Percentiles rank a stretch among this genome's conserved stretches.
These are phyloP conservation scores for Acrocalymma vagum DNA, from an alignment of 2,329 filamentous ascomycete species.

Conservation along the genomic window DNA sequence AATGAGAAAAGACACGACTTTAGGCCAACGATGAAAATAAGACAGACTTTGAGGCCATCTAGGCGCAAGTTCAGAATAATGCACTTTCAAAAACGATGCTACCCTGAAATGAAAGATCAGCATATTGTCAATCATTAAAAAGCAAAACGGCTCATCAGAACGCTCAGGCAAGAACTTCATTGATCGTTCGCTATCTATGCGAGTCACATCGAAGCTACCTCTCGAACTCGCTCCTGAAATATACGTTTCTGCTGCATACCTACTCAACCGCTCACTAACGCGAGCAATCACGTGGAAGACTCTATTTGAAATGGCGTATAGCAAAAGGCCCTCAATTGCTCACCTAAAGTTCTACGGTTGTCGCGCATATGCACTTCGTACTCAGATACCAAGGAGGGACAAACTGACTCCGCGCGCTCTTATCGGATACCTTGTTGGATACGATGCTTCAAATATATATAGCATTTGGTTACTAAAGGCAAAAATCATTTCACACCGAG, in stretches of 20 bases:
- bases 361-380: constrained; percentile 11
- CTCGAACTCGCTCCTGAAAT: constrained; percentile 13
- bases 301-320: constrained; percentile 18
- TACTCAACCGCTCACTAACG: constrained; percentile 21
- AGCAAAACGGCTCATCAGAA: constrained; percentile 21
- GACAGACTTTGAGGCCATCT: too few species aligned
- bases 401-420: constrained; percentile 17
- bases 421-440: constrained; percentile 24
- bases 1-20: too few species aligned
- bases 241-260: constrained; percentile 14
- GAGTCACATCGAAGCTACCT: constrained; percentile 9
- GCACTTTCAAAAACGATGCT: background rate
- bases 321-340: constrained; percentile 16
- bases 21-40: too few species aligned
- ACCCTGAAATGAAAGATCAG: background rate
- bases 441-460: constrained; percentile 25
- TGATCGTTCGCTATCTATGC: constrained; percentile 7
- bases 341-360: constrained; percentile 16
- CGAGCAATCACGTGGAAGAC: constrained; percentile 20
- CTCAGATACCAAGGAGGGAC: constrained; percentile 8
- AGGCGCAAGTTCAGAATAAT: too few species aligned
- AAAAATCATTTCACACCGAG: too few species aligned
- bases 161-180: constrained; percentile 15
- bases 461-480: constrained; percentile 13
- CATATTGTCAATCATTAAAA: constrained; percentile 1